These are phyloP conservation scores for Umbelopsis isabellina DNA, from an alignment of 192 early-diverging fungal species.

Conservation along the genomic window DNA sequence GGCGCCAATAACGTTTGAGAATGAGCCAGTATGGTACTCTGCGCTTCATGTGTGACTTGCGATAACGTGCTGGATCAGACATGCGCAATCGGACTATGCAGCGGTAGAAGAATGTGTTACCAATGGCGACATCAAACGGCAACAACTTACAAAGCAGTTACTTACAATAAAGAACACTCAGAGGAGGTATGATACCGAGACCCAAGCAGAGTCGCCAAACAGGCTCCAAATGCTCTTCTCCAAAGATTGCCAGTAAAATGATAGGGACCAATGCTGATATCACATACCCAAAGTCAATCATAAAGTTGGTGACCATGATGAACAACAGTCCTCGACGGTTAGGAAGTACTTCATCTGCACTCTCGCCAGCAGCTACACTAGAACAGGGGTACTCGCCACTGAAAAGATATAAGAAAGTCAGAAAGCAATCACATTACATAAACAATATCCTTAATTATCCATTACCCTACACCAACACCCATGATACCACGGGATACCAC, in stretches of 20 bases:
- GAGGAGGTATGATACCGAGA: conserved; percentile 52
- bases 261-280: conserved; percentile 49
- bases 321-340: conserved; percentile 40
- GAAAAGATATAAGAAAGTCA: background rate
- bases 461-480: conserved; percentile 45
- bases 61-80: conserved; percentile 52
- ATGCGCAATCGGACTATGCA: conserved; percentile 56
- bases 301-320: conserved; percentile 52
- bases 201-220: conserved; percentile 60
- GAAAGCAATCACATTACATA: background rate
- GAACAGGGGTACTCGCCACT: conserved; percentile 58
- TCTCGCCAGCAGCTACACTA: conserved; percentile 55
- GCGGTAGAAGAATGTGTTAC: background rate
- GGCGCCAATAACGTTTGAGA: conserved; percentile 57
- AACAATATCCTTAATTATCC: background rate
- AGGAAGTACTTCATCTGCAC: conserved; percentile 51
- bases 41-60: conserved; percentile 48
- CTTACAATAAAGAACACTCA: conserved; percentile 54
- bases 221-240: conserved; percentile 44
- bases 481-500: conserved; percentile 45
- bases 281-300: conserved; percentile 54
- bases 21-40: conserved; percentile 56
- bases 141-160: background rate
- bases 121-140: background rate
- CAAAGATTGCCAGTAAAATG: conserved; percentile 52